These are phyloP conservation scores for Kokia cookei DNA, from an alignment of 441 rosid species.

Conservation along the genomic window DNA sequence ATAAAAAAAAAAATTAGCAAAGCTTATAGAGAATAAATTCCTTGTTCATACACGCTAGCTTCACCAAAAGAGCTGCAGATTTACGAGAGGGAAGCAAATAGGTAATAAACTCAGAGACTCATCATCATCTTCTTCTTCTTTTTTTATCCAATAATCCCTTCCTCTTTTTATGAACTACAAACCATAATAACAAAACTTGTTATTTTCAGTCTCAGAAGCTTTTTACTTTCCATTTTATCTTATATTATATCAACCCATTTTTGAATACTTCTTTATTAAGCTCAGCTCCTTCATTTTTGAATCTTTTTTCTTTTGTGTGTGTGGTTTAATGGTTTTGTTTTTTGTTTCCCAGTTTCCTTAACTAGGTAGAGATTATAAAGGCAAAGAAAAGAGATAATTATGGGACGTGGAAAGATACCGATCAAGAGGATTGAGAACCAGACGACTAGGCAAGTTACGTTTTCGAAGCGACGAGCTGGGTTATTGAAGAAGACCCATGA, in stretches of 20 bases:
- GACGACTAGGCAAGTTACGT: constrained; percentile 72
- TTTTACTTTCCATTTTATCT: constrained; percentile 12
- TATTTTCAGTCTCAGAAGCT: constrained; percentile 12
- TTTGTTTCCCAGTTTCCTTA: background rate
- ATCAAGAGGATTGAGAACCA: constrained; percentile 70
- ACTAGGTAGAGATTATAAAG: background rate
- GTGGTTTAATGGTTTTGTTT: background rate
- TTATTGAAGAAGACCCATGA: constrained; percentile 70
- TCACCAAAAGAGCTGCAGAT: constrained; percentile 12
- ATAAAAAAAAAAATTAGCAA: background rate
- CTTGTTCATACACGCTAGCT: background rate
- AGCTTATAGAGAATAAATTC: background rate
- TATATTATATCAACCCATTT: background rate
- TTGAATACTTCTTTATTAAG: constrained; percentile 1
- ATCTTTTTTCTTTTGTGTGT: background rate
- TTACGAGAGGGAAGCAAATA: constrained; percentile 6
- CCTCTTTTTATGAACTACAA: constrained; percentile 4
- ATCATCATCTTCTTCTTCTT: background rate
- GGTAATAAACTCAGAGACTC: background rate
- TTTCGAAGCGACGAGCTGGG: constrained; percentile 58
- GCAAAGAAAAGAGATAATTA: background rate
- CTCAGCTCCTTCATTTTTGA: background rate
- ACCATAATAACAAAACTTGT: background rate
- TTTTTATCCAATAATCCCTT: background rate
- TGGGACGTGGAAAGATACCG: constrained; percentile 73